Percentiles rank a stretch among this genome's conserved stretches.
Conservation (phyloP, 148 eudicot genomes). For the Drosera capensis region DNA sequence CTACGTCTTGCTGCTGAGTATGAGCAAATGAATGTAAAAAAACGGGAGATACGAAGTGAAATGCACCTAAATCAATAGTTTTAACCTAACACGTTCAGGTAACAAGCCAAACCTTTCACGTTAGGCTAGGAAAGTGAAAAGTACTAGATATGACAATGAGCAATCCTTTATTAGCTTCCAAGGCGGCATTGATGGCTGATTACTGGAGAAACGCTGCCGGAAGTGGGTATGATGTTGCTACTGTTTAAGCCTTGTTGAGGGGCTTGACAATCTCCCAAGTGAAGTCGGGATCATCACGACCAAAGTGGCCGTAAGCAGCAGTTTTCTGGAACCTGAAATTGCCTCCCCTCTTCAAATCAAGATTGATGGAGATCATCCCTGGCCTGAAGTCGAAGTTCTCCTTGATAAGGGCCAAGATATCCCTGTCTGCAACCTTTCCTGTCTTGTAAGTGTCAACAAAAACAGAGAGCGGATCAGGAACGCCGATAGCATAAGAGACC, state of each 20-base stretch:
- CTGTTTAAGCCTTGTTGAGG: conserved; percentile 7
- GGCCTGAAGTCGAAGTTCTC: conserved; percentile 14
- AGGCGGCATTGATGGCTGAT: neutral
- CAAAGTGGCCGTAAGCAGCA: conserved; percentile 17
- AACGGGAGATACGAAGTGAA: no score
- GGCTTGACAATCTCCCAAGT: conserved; percentile 14
- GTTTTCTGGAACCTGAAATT: conserved; percentile 14
- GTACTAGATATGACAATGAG: neutral
- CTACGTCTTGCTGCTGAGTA: no score
- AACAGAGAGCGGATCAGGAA: conserved; percentile 14
- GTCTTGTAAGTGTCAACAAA: conserved; percentile 12
- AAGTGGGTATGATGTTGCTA: neutral
- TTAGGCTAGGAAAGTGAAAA: no score
- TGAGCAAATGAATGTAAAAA: no score
- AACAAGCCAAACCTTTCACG: no score
- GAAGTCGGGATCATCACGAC: conserved; percentile 15
- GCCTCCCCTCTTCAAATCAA: conserved; percentile 13
- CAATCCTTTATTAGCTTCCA: neutral
- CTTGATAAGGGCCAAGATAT: conserved; percentile 8
- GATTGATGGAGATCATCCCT: conserved; percentile 10
- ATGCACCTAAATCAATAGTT: no score
- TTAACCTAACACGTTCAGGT: no score
- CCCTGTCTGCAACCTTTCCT: conserved; percentile 8
- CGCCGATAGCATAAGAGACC: conserved; percentile 14
- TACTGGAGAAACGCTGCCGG: neutral